Conservation (phyloP, 257 asterid genomes). For the Primulina tabacum region DNA sequence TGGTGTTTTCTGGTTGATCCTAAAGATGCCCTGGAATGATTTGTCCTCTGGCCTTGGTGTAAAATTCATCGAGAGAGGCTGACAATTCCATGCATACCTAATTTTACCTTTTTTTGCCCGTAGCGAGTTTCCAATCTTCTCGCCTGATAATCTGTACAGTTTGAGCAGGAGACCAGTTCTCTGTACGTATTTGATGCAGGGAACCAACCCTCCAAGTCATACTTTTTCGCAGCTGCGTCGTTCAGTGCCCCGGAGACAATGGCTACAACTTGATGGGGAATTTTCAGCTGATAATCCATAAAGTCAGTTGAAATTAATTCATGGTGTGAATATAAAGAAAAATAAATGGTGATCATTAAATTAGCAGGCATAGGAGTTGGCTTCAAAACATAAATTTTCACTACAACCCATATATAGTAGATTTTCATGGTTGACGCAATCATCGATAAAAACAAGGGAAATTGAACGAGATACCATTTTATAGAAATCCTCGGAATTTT, state of each 20-base stretch:
- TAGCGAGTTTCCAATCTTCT: slow-evolving; percentile 80
- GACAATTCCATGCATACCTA: neutral
- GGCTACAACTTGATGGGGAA: slow-evolving; percentile 79
- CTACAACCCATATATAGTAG: neutral
- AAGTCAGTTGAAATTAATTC: neutral
- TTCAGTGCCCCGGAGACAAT: slow-evolving; percentile 92
- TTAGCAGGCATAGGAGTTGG: neutral
- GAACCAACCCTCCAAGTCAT: slow-evolving; percentile 93
- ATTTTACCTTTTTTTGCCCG: slow-evolving; percentile 81
- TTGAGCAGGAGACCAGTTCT: slow-evolving; percentile 95
- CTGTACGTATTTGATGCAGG: slow-evolving; percentile 80
- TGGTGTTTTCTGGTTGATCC: neutral
- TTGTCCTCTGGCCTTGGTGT: neutral
- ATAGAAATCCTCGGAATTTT: neutral
- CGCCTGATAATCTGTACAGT: slow-evolving; percentile 87
- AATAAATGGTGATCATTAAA: neutral
- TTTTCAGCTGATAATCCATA: slow-evolving; percentile 48
- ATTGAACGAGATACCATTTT: neutral
- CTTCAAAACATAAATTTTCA: neutral
- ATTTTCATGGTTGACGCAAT: neutral
- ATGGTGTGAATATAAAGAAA: neutral
- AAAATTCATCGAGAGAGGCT: neutral
- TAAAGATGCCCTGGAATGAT: neutral
- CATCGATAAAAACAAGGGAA: neutral
- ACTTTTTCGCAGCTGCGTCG: slow-evolving; percentile 97